Percentiles rank a stretch among this genome's conserved stretches.
These are phyloP conservation scores for Magnolia kwangsiensis DNA, from an alignment of 164 flowering plant species.

Conservation along the genomic window DNA sequence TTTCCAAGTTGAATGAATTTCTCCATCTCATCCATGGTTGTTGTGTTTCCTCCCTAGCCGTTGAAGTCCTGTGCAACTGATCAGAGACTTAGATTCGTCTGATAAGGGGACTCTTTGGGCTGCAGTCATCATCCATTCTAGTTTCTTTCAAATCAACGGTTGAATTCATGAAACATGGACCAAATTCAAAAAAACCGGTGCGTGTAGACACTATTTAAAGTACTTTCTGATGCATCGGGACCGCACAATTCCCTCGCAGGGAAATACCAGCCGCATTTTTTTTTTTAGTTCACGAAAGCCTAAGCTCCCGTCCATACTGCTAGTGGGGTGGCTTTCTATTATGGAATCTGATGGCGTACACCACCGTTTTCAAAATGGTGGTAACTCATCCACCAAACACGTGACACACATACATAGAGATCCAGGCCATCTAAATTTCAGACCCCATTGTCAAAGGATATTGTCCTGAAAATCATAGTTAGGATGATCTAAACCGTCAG, in stretches of 20 bases:
- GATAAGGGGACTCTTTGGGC: too few species aligned
- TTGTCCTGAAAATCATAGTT: too few species aligned
- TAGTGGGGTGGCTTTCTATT: constrained; percentile 2
- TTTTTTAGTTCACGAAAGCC: constrained; percentile 6
- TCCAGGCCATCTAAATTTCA: too few species aligned
- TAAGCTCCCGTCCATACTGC: neutral
- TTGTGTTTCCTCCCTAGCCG: neutral
- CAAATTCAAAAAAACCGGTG: neutral
- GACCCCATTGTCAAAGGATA: too few species aligned
- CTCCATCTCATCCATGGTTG: neutral
- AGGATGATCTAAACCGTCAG: too few species aligned
- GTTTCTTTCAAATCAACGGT: neutral
- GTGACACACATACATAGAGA: neutral
- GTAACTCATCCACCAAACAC: too few species aligned
- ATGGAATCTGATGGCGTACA: constrained; percentile 2
- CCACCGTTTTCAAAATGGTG: neutral
- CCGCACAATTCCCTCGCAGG: neutral
- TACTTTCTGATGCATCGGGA: neutral
- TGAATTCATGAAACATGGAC: neutral
- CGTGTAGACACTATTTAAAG: neutral
- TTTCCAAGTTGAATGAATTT: too few species aligned
- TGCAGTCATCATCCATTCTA: neutral
- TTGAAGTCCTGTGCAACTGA: neutral
- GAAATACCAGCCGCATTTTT: constrained; percentile 31
- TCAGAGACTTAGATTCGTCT: neutral